These are phyloP conservation scores for Actinidia arguta DNA, from an alignment of 179 eudicot genomes.

Conservation along the genomic window DNA sequence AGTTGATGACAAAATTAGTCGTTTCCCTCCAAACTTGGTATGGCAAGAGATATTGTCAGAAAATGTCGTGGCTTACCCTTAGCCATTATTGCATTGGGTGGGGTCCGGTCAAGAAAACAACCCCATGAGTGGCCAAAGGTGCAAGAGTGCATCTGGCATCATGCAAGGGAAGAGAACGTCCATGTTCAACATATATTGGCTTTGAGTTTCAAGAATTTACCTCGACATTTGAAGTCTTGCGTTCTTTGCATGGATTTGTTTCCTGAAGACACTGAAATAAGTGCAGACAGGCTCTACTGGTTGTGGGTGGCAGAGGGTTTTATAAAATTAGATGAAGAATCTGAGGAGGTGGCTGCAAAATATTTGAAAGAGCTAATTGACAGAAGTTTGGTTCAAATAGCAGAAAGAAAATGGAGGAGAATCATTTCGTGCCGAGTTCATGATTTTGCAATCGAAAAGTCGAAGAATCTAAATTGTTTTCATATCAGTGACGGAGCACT, in stretches of 20 bases:
- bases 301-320: no score
- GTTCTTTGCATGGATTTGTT: no score
- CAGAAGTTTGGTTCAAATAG: neutral
- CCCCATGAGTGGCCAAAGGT: neutral
- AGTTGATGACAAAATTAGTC: neutral
- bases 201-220: no score
- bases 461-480: conserved; percentile 3
- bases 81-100: neutral
- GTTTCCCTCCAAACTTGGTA: neutral
- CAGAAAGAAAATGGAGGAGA: neutral
- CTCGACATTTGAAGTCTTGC: no score
- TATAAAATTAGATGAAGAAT: neutral
- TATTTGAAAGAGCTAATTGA: neutral
- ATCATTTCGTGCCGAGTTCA: neutral
- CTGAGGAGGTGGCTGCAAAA: neutral
- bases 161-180: neutral
- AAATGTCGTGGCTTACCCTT: no score
- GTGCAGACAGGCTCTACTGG: no score
- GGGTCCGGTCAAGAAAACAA: neutral
- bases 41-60: no score
- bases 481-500: neutral
- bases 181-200: no score
- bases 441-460: conserved; percentile 8
- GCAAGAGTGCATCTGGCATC: neutral
- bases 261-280: no score